A percentile compares a stretch with the other conserved stretches of the same genome.
Conservation (phyloP, 805 yeast species). For the Candida fluviatilis region DNA sequence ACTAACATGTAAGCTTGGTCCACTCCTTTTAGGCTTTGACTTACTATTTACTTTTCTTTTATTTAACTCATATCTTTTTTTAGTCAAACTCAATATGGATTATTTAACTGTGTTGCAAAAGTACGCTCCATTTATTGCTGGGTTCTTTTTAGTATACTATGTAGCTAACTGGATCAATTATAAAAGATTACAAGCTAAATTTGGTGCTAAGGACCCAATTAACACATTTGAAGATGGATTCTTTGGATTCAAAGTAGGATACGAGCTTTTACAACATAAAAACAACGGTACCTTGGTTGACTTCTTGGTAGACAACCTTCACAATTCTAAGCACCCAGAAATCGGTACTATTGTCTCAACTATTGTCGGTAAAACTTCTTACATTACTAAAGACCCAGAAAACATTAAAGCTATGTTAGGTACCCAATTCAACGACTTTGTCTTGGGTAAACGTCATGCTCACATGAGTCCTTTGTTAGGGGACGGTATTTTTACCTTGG, state of each 20-base stretch:
- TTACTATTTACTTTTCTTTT: no score
- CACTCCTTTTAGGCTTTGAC: no score
- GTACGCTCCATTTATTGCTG: background rate
- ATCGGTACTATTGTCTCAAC: conserved; percentile 10
- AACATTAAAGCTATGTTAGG: conserved; percentile 40
- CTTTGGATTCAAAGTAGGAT: conserved; percentile 16
- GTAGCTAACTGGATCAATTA: background rate
- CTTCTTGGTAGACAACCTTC: conserved; percentile 11
- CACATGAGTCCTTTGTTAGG: conserved; percentile 37
- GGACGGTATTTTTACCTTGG: conserved; percentile 42
- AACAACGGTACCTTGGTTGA: conserved; percentile 18
- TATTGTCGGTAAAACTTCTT: conserved; percentile 17
- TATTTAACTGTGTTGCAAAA: no score
- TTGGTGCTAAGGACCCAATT: conserved; percentile 12
- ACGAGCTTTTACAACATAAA: conserved; percentile 10
- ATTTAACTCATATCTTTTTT: no score
- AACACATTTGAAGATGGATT: conserved; percentile 8
- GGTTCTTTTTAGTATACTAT: background rate
- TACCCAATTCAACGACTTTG: conserved; percentile 39
- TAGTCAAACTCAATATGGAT: no score
- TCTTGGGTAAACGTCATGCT: conserved; percentile 34
- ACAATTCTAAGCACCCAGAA: conserved; percentile 6
- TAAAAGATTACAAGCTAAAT: conserved; percentile 6
- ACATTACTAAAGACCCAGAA: conserved; percentile 35
- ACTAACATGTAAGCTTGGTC: no score